These are phyloP conservation scores for Phoma sp. DNA, from an alignment of 2,329 filamentous ascomycete genomes.

Conservation along the genomic window DNA sequence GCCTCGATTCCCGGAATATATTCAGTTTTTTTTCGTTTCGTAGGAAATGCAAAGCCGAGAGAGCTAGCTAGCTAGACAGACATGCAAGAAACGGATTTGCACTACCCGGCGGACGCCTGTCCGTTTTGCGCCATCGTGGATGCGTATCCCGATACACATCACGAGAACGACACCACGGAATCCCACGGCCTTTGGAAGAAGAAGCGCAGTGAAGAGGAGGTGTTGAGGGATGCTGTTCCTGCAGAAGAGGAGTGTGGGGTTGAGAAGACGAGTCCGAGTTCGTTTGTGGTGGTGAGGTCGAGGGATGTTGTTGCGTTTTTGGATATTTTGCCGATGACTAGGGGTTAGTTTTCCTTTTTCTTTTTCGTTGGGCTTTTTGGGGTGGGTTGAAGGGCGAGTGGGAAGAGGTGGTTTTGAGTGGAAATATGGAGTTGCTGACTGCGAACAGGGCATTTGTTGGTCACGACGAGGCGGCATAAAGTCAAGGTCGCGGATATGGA, in stretches of 20 bases:
- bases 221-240: conserved; percentile 31
- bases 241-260: conserved; percentile 32
- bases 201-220: conserved; percentile 12
- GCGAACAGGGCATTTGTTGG: conserved; percentile 69
- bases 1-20: neutral
- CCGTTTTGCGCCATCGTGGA: conserved; percentile 65
- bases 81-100: conserved; percentile 42
- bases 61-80: neutral
- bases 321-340: conserved; percentile 87
- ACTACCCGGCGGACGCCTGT: conserved; percentile 55
- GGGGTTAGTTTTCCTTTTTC: conserved; percentile 54
- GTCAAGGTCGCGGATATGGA: conserved; percentile 77
- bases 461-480: conserved; percentile 78
- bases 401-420: neutral
- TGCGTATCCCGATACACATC: conserved; percentile 51
- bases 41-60: neutral
- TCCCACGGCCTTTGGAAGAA: conserved; percentile 9
- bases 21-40: too few relatives aligned
- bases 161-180: too few relatives aligned
- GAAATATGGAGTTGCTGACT: neutral
- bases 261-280: conserved; percentile 47
- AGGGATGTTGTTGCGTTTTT: conserved; percentile 83
- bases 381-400: neutral
- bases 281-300: conserved; percentile 76
- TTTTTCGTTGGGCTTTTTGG: neutral